Evolutionary conservation across 768 basidiomycete species (phyloP), one percentile per base, ranked within the genome.

Genomic region (Tricholoma matsutake): DNA sequence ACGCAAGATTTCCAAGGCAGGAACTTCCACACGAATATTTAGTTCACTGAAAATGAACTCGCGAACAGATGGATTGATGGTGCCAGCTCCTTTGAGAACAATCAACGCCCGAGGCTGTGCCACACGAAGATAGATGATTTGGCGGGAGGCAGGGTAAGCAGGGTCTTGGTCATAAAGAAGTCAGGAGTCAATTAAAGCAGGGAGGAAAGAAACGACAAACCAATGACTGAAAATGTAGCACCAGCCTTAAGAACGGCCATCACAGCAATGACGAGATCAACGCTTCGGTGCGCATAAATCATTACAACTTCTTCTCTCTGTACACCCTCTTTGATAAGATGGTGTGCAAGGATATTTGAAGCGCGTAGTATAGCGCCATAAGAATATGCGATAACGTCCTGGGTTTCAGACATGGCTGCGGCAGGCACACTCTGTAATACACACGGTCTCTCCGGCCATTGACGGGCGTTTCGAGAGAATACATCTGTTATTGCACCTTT

Each of bases 201-300:
- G 13, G 49, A 32, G 39, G 43, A 32, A 10, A 16, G 57, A 16
- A 41, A 57, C 41, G 56, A 75, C 87, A 64, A 52, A 96, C 94
- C 96, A 51, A 98, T 96, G 62, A 99, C 97, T 51, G 92, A 96
- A 77, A 99, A 98, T 3, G 92, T 95, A 0, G 92, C 96, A 28
- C 97, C 97, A 3, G 91, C 93, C 76, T 98, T 98, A 63, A 98
- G 81, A 35, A 96, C 87, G 22, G 93, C 97, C 89, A 99, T 92
- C 7, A 98, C 94, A 5, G 96, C 96, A 3, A 98, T 91, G 2
- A 97, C 92, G 56, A 99, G 87, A 72, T 99, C 96, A 52, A 98
- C 95, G 65, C 92, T 94, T 34, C 97, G 86, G 68, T 97, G 88
- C 2, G 96, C 96, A 69, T 98, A 99, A 18, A 99, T 90, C 89